phyloP scores from a whole-genome alignment of 176 grass and related monocot species.

The Paspalum notatum region DNA sequence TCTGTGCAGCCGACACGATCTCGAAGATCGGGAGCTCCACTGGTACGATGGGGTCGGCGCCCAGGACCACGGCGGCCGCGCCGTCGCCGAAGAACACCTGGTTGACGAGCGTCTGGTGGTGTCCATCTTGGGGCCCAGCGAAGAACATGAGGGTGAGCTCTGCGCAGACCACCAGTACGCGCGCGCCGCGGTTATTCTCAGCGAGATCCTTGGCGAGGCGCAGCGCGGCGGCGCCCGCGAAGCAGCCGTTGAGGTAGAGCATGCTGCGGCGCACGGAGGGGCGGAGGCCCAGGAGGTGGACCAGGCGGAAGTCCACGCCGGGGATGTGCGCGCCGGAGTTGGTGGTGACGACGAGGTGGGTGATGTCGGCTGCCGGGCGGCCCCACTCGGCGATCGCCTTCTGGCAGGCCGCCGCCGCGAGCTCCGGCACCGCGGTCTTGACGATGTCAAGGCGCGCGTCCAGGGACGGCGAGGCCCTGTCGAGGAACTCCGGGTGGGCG shows the following conservation, averaged over 20 bases:
- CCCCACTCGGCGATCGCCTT: neutral
- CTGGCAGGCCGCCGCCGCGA: neutral
- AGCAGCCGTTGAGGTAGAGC: neutral
- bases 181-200: neutral
- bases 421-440: neutral
- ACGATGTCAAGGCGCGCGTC: neutral
- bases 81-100: neutral
- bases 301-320: neutral
- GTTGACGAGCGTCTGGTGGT: neutral
- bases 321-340: neutral
- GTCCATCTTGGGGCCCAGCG: neutral
- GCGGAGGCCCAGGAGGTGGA: neutral
- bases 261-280: neutral
- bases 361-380: neutral
- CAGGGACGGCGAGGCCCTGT: neutral
- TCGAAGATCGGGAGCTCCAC: neutral
- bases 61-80: too few species aligned
- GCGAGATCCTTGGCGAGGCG: neutral
- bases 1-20: neutral
- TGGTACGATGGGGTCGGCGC: too few species aligned
- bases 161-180: neutral
- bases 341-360: neutral
- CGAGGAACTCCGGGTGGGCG: neutral
- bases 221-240: neutral
- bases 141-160: neutral